Evolutionary conservation across 1,284 basidiomycete genomes (phyloP).

Genomic region (Coriolopsis trogii): DNA sequence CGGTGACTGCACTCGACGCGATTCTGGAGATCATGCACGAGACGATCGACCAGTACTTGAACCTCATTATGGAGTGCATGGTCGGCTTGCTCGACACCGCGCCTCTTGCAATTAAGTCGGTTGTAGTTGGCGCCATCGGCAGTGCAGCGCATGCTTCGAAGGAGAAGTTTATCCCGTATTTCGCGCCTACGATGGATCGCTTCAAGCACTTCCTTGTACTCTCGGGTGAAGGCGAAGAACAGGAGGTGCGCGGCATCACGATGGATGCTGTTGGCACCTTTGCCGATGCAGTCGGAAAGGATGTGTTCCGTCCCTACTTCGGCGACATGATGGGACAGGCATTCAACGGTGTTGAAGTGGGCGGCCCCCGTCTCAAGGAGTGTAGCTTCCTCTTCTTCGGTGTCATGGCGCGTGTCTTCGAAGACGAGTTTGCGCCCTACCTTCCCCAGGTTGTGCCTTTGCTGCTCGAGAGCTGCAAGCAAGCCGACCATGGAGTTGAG

Average conservation of each 20-base stretch:
- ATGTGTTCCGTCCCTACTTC: slow-evolving; percentile 96
- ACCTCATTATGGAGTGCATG: slow-evolving; percentile 95
- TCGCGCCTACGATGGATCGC: slow-evolving; percentile 89
- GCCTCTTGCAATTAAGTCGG: slow-evolving; percentile 87
- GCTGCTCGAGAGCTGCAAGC: slow-evolving; percentile 84
- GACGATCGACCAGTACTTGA: slow-evolving; percentile 89
- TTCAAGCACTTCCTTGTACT: slow-evolving; percentile 88
- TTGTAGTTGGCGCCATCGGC: slow-evolving; percentile 97
- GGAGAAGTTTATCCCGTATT: slow-evolving; percentile 92
- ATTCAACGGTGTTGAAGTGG: slow-evolving; percentile 89
- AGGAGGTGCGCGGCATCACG: slow-evolving; percentile 94
- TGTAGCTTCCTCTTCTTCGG: slow-evolving; percentile 99
- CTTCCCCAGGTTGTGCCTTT: slow-evolving; percentile 87
- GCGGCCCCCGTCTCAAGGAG: slow-evolving; percentile 88
- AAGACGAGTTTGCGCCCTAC: slow-evolving; percentile 91
- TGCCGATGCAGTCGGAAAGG: slow-evolving; percentile 95
- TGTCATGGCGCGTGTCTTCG: slow-evolving; percentile 96
- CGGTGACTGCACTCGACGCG: slow-evolving; percentile 96
- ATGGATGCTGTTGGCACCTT: slow-evolving; percentile 99
- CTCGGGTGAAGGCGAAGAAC: slow-evolving; percentile 85
- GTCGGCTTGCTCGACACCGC: slow-evolving; percentile 88
- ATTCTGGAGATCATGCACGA: slow-evolving; percentile 95
- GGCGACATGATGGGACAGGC: slow-evolving; percentile 95
- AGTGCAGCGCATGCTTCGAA: slow-evolving; percentile 98
- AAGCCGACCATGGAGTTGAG: slow-evolving; percentile 82